phyloP scores from a whole-genome alignment of 305 asterid species.

The Striga hermonthica region DNA sequence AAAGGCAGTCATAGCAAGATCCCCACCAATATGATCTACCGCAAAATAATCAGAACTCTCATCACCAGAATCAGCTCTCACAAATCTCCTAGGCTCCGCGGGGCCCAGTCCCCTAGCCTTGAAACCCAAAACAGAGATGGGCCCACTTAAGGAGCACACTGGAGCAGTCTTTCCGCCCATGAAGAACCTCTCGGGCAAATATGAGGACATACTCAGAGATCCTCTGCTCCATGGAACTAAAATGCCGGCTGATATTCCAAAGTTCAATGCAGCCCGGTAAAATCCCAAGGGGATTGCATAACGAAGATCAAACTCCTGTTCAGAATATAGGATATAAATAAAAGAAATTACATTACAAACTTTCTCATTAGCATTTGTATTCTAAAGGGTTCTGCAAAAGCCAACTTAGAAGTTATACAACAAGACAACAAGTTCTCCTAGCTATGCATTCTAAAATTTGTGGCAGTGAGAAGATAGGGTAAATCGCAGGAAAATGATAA shows the following conservation, averaged over 20 bases:
- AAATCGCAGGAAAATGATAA: constrained; percentile 11
- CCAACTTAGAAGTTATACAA: too few relatives aligned
- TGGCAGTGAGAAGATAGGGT: background rate
- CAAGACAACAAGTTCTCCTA: too few relatives aligned
- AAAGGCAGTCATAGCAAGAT: constrained; percentile 85
- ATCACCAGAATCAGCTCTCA: constrained; percentile 38
- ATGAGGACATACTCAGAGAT: constrained; percentile 51
- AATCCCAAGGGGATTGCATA: constrained; percentile 87
- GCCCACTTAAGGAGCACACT: constrained; percentile 80
- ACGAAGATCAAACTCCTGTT: constrained; percentile 86
- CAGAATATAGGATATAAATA: constrained; percentile 28
- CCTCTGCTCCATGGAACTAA: constrained; percentile 85
- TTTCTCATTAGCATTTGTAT: background rate
- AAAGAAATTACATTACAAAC: background rate
- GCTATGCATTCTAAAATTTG: too few relatives aligned
- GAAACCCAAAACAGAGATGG: constrained; percentile 80
- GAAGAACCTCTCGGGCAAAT: constrained; percentile 79
- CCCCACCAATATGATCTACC: constrained; percentile 82
- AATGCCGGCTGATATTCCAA: constrained; percentile 79
- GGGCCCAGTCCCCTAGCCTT: constrained; percentile 91
- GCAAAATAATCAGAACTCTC: constrained; percentile 46
- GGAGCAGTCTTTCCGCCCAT: constrained; percentile 90
- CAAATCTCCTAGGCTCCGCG: constrained; percentile 63
- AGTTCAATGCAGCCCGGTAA: constrained; percentile 66
- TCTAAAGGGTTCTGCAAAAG: background rate